phyloP scores from a whole-genome alignment of 306 rosid species.

The Luffa aegyptiaca region DNA sequence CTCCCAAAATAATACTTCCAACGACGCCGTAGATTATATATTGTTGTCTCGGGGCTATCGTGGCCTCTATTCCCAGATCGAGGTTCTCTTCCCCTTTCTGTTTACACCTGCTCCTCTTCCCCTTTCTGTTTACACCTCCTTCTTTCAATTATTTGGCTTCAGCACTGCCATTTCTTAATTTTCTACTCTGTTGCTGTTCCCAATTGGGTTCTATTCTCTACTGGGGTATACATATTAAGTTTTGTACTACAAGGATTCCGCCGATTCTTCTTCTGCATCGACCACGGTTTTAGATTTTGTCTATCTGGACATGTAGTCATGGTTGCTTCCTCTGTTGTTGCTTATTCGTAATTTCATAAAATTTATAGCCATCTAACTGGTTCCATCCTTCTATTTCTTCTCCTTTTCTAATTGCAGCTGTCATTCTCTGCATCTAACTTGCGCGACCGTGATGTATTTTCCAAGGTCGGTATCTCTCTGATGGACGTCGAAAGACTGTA shows the following conservation, averaged over 20 bases:
- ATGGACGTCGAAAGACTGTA: background rate
- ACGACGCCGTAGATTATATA: conserved; percentile 61
- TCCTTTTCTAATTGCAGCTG: conserved; percentile 32
- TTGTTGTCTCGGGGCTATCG: conserved; percentile 71
- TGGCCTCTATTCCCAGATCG: conserved; percentile 91
- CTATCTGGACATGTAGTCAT: background rate
- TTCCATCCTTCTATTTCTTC: background rate
- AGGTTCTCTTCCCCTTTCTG: conserved; percentile 37
- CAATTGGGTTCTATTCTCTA: background rate
- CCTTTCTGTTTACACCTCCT: background rate
- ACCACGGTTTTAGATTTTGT: background rate
- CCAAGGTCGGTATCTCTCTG: conserved; percentile 61
- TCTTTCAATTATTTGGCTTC: background rate
- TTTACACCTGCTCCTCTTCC: background rate
- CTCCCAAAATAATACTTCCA: conserved; percentile 24
- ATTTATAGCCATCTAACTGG: background rate
- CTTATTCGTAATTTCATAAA: background rate
- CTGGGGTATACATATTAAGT: background rate
- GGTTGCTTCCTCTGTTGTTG: background rate
- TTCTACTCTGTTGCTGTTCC: background rate
- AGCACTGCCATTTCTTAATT: background rate
- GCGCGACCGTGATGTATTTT: conserved; percentile 75
- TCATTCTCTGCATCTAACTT: conserved; percentile 72
- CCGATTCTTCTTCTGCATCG: background rate
- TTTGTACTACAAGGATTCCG: background rate